phyloP scores from a whole-genome alignment of 768 basidiomycete species.

The Neoboletus subvelutipes region DNA sequence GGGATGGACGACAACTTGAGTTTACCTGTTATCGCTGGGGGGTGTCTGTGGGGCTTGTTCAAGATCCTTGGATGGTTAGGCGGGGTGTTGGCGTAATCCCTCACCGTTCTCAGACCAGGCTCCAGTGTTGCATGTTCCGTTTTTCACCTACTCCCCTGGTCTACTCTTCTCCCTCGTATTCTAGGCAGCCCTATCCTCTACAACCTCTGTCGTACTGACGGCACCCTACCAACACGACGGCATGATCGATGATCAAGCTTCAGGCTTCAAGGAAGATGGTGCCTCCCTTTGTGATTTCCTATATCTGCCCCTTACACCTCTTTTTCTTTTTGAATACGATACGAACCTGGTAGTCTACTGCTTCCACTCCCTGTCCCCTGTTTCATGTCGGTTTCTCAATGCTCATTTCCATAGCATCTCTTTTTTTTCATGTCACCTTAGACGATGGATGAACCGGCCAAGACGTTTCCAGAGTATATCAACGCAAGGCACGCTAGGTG shows the following conservation, averaged over 20 bases:
- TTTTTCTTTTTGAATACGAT: not conserved
- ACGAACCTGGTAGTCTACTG: not conserved
- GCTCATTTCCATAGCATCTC: not conserved
- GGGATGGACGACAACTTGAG: constrained; percentile 88
- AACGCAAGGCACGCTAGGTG: not conserved
- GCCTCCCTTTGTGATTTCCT: not conserved
- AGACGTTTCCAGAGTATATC: not conserved
- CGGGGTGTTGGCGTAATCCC: constrained; percentile 14
- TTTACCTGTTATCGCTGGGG: constrained; percentile 84
- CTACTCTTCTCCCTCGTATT: not conserved
- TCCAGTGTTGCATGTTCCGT: not conserved
- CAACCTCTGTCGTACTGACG: not conserved
- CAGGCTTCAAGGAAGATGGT: not conserved
- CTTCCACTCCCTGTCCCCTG: not conserved
- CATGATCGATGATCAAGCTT: not conserved
- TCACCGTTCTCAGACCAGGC: not conserved
- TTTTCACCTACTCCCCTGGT: not conserved
- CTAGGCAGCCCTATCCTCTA: not conserved
- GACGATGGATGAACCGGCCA: not conserved
- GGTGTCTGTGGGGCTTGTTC: constrained; percentile 58
- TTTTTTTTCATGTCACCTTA: not conserved
- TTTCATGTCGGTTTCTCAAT: not conserved
- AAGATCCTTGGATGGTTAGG: constrained; percentile 40
- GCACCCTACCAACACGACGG: not conserved
- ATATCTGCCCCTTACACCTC: not conserved